A percentile compares a stretch with the other conserved stretches of the same genome.
Evolutionary conservation across 495 filamentous ascomycete species (phyloP).

Genomic region (Lasiosphaeria miniovina): DNA sequence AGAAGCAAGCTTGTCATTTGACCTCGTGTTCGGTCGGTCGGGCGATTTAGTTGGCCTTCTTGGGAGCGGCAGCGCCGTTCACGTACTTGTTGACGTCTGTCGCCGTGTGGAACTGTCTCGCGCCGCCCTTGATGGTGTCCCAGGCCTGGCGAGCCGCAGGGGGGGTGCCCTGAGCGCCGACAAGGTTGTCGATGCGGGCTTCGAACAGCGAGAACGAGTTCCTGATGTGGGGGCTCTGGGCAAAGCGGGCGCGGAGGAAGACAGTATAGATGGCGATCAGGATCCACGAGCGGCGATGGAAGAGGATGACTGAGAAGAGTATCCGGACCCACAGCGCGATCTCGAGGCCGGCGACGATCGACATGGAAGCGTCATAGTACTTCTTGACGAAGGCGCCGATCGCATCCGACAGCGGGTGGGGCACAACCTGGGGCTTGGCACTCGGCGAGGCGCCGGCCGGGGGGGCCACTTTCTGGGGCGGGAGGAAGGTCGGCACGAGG

Average conservation of each 20-base stretch:
- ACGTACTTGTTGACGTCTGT: constrained; percentile 75
- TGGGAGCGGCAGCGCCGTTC: constrained; percentile 50
- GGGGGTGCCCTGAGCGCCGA: constrained; percentile 83
- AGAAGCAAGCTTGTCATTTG: constrained; percentile 15
- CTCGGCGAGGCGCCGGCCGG: constrained; percentile 53
- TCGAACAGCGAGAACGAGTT: constrained; percentile 69
- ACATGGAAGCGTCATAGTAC: constrained; percentile 91
- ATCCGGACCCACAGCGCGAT: constrained; percentile 80
- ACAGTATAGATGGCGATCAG: constrained; percentile 78
- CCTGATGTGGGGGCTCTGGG: constrained; percentile 90
- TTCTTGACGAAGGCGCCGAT: constrained; percentile 95
- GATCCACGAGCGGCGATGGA: constrained; percentile 87
- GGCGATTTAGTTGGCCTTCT: constrained; percentile 44
- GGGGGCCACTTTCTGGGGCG: constrained; percentile 41
- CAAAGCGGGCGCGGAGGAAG: constrained; percentile 86
- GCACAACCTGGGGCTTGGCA: constrained; percentile 59
- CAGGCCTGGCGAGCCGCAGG: constrained; percentile 79
- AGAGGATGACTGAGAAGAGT: constrained; percentile 71
- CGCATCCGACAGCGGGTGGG: constrained; percentile 68
- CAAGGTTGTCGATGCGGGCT: constrained; percentile 71
- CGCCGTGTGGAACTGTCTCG: constrained; percentile 69
- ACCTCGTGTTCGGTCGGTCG: neutral
- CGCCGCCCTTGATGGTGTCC: constrained; percentile 72
- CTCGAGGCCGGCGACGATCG: constrained; percentile 72
- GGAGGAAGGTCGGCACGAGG: constrained; percentile 61